Evolutionary conservation across 2,329 filamentous ascomycete genomes (phyloP), one percentile per base, ranked within the genome.

Genomic region (Kalmusia sp.): DNA sequence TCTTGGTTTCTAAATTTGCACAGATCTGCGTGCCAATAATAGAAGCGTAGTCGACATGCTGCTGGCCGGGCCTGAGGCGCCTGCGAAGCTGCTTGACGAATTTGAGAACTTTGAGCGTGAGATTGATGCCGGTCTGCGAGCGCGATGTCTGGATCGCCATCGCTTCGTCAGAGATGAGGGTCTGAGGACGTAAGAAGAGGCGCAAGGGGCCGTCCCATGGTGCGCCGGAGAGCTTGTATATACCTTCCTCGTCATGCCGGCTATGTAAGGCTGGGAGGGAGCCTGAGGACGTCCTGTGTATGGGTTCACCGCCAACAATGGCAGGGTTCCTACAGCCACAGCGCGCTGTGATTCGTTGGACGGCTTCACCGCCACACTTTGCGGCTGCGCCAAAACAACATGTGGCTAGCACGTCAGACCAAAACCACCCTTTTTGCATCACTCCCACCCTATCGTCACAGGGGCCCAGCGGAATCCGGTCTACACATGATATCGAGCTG

Each of bases 61-160:
- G 45, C 43, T 65, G 65, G 49, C 68, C 73, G 61, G 64, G 68
- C 64, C 69, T 67, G 38, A 73, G 65, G 49, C 72, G 70, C 54
- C 68, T 71, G 49, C 72, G 70, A 49, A 77, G 71, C 50, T 70
- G 65, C 45, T 70, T 67, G 60, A 77, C 67, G 58, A 76, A 66
- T 60, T 72, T 68, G 47, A 76, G 61, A 49, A 76, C 67, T 57
- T 69, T 70, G 58, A 72, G 70, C 24, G 72, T 71, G 49, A 76
- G 64, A 61, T 70, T 63, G 48, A 77, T 62, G 54, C 63, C 69
- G 24, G 65, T 54, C 47, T 64, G 63, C 54, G 64, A 62, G 55
- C 59, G 59, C 41, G 56, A 64, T 49, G 60, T 52, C 17, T 59
- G 54, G 54, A 65, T 65, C 55, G 69, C 66, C 71, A 74, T 74